Evolutionary conservation across 768 basidiomycete genomes (phyloP), one percentile per base, ranked within the genome.

Genomic region (Boletus fagicola): DNA sequence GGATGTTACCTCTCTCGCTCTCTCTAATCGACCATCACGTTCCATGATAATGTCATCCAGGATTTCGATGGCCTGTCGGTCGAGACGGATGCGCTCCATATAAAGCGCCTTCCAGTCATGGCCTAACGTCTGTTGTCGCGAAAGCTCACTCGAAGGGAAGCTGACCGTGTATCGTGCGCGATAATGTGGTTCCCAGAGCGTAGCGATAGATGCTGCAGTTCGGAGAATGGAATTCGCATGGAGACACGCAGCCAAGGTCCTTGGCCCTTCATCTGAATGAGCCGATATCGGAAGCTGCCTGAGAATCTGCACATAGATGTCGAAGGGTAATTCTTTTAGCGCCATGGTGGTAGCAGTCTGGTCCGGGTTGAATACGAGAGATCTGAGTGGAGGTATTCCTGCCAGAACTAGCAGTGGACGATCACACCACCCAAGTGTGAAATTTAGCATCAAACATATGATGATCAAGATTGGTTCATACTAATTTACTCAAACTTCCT

Each of bases 121-220:
- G 18, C 66, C 62, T 16, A 65, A 57, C 9, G 53, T 54, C 18
- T 64, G 52, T 46, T 52, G 69, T 35, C 80, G 75, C 40, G 61
- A 64, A 26, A 58, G 59, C 62, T 86, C 82, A 0, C 63, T 67
- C 18, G 51, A 59, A 16, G 72, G 64, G 47, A 76, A 70, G 60
- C 68, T 72, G 60, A 81, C 72, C 5, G 68, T 71, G 66, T 84
- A 87, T 12, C 83, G 79, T 31, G 52, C 68, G 28, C 59, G 72
- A 65, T 85, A 87, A 53, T 83, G 82, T 0, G 75, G 64, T 61
- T 80, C 72, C 85, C 85, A 87, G 35, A 86, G 52, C 5, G 63
- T 53, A 0, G 77, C 53, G 2, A 75, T 24, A 15, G 69, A 72
- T 3, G 80, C 80, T 6, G 79, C 83, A 54, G 76, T 75, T 28